Conservation (phyloP, 768 basidiomycete species). For the Russula virescens region DNA sequence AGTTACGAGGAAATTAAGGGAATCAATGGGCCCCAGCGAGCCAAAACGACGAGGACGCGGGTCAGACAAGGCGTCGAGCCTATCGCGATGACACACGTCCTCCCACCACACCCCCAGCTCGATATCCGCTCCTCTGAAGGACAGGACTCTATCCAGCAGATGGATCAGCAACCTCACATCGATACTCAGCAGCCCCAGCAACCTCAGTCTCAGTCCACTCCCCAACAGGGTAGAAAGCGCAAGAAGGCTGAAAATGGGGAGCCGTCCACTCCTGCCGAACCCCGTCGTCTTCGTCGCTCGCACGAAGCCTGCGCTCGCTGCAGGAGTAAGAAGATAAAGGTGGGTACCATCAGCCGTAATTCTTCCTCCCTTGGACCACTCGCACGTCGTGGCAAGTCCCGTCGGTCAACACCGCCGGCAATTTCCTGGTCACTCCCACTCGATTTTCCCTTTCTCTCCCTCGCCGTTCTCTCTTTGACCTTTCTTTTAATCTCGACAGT, state of each 20-base stretch:
- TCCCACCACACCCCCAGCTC: slow-evolving; percentile 43
- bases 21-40: slow-evolving; percentile 10
- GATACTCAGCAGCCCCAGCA: slow-evolving; percentile 46
- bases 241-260: slow-evolving; percentile 64
- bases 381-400: slow-evolving; percentile 33
- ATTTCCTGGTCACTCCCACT: slow-evolving; percentile 56
- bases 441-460: slow-evolving; percentile 27
- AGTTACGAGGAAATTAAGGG: neutral
- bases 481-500: slow-evolving; percentile 40
- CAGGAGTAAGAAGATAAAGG: slow-evolving; percentile 97
- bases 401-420: slow-evolving; percentile 70
- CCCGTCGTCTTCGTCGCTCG: slow-evolving; percentile 76
- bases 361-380: slow-evolving; percentile 13
- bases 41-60: slow-evolving; percentile 21
- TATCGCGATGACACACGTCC: slow-evolving; percentile 41
- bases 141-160: slow-evolving; percentile 56
- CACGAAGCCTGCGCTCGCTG: slow-evolving; percentile 91
- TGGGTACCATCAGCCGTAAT: slow-evolving; percentile 47
- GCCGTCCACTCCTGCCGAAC: slow-evolving; percentile 54
- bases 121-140: slow-evolving; percentile 43
- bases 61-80: slow-evolving; percentile 15
- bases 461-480: slow-evolving; percentile 21
- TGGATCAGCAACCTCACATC: slow-evolving; percentile 46
- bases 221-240: slow-evolving; percentile 37
- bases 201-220: slow-evolving; percentile 33